phyloP scores from a whole-genome alignment of 177 flowering plant genomes.

The Telopea speciosissima region DNA sequence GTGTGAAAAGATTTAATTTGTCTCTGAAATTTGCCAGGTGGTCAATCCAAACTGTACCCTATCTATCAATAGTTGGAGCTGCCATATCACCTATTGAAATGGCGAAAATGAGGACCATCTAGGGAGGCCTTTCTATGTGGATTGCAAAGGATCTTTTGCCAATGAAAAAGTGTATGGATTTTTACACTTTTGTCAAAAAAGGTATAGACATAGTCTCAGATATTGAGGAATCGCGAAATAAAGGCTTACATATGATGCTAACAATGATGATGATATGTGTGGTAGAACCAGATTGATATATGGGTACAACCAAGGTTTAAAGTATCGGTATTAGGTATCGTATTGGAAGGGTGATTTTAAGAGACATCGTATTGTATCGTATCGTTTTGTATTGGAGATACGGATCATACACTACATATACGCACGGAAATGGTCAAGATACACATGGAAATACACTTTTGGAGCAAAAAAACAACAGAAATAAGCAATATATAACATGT shows the following conservation, averaged over 20 bases:
- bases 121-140: no score
- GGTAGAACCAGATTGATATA: background rate
- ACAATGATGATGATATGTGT: background rate
- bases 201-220: background rate
- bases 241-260: background rate
- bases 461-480: no score
- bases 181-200: background rate
- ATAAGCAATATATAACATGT: no score
- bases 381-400: no score
- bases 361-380: no score
- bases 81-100: background rate
- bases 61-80: background rate
- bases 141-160: background rate
- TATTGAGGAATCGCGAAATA: background rate
- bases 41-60: background rate
- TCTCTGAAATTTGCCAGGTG: no score
- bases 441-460: no score
- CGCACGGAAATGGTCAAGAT: no score
- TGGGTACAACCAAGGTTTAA: background rate
- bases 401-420: no score
- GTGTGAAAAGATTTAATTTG: no score
- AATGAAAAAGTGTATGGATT: background rate
- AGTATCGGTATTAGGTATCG: no score
- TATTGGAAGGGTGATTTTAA: no score
- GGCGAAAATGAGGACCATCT: background rate